Evolutionary conservation across 2,329 filamentous ascomycete species (phyloP), one percentile per base, ranked within the genome.

Genomic region (Fusarium nurragi): DNA sequence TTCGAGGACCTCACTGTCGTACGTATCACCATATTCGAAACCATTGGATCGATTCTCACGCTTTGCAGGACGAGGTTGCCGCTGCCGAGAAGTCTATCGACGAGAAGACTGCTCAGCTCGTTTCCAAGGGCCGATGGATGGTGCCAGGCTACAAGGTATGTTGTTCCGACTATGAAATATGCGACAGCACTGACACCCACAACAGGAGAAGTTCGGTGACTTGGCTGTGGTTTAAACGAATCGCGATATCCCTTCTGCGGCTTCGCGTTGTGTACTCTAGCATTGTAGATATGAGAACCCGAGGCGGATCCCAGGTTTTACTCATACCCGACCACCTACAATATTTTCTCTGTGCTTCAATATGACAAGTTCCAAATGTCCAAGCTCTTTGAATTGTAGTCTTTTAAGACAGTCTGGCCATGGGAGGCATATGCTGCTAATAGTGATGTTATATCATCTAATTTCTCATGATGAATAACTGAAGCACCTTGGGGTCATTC

Each of bases 81-180:
- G 88, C 92, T 73, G 95, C 94, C 74, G 92, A 94, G 80, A 94
- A 95, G 74, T 94, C 97, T 72, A 97, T 99, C 80, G 94, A 98
- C 84, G 89, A 97, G 88, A 96, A 96, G 87, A 97, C 94, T 74
- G 84, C 89, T 75, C 89, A 95, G 83, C 88, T 99, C 78, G 94
- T 99, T 70, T 92, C 92, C 81, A 97, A 96, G 90, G 94, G 94
- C 80, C 92, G 93, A 88, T 99, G 95, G 95, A 88, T 90, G 84
- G 94, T 97, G 77, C 94, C 95, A 68, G 95, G 95, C 78, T 99
- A 99, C 91, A 97, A 97, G 93, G 94, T 94, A 84, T 74, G 90
- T 77, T 56, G 7, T 51, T 19, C 22, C 18, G 25, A 23, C 26
- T 23, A 18, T 12, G 13, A 22, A 8, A 54, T 8, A 43, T 39